Evolutionary conservation across 2,329 filamentous ascomycete genomes (phyloP), one percentile per base, ranked within the genome.

Genomic region (Claviceps fusiformis): DNA sequence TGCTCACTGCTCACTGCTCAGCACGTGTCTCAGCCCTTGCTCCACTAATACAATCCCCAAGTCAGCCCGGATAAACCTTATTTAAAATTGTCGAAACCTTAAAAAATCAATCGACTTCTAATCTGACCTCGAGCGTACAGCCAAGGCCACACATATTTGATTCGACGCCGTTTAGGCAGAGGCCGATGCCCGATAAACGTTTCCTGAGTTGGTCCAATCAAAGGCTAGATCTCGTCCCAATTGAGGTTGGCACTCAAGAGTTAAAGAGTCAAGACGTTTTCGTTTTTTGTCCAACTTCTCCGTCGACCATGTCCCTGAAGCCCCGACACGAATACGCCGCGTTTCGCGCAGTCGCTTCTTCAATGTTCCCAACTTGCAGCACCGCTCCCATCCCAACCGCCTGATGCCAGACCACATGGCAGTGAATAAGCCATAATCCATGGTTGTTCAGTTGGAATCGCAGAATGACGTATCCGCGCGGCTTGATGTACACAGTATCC

Each of bases 371-470:
- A 17, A 59, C 45, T 9, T 60, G 59, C 15, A 60, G 46, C 19
- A 56, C 59, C 17, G 47, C 56, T n/a, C 55, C 59, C 58, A 60
- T 59, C 17, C 73, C 73, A 27, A 67, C 70, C 1, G 67, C 71
- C 54, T 64, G 62, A 44, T 69, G 68, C 62, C 68, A 71, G 7
- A 71, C 55, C 0, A 70, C 62, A 59, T 70, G 68, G 45, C 69
- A 71, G 55, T 71, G 70, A 50, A 71, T 62, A 47, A 70, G 61
- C 70, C 69, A 71, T 7, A 71, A 48, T 0, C 69, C 69, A 10
- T 62, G 60, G 53, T 71, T 71, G 54, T 71, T 62, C 3, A 68
- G 61, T 8, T 55, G 59, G 35, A 72, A 65, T 2, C 68, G 60
- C 17, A 72, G 51, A 1, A 71, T 61, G 2, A 67, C 66, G 55